Evolutionary conservation across 2,329 filamentous ascomycete genomes (phyloP).

Genomic region (Aureobasidium sp.): DNA sequence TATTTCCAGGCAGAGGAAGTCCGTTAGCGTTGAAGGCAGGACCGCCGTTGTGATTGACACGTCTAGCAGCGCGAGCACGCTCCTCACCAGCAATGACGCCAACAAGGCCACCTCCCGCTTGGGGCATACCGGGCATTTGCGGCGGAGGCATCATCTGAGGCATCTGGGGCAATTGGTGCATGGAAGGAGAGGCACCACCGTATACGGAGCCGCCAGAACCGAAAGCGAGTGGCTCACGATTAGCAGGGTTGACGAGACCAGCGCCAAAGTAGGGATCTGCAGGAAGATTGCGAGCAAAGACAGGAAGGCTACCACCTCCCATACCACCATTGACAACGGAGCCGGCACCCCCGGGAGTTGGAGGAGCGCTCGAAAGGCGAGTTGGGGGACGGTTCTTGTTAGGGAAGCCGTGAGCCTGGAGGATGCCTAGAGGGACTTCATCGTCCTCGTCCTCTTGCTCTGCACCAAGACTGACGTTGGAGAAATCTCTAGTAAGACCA

Average conservation of each 20-base stretch:
- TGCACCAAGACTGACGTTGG: slow-evolving; percentile 20
- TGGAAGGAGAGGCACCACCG: slow-evolving; percentile 24
- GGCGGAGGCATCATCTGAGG: slow-evolving; percentile 4
- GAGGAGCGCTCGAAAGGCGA: slow-evolving; percentile 50
- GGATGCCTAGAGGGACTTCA: slow-evolving; percentile 76
- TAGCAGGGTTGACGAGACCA: slow-evolving; percentile 62
- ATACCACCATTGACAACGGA: slow-evolving; percentile 41
- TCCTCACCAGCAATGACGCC: slow-evolving; percentile 85
- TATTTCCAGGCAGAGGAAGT: slow-evolving; percentile 27
- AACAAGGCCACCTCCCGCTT: slow-evolving; percentile 59
- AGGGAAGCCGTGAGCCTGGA: slow-evolving; percentile 84
- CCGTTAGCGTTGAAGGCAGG: slow-evolving; percentile 15
- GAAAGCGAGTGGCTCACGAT: slow-evolving; percentile 68
- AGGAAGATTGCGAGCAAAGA: slow-evolving; percentile 75
- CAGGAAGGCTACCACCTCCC: slow-evolving; percentile 52
- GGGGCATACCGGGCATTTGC: slow-evolving; percentile 13
- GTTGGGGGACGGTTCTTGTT: slow-evolving; percentile 68
- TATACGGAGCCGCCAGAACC: slow-evolving; percentile 30
- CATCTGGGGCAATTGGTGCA: neutral
- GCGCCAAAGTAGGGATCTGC: slow-evolving; percentile 80
- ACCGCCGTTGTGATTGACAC: slow-evolving; percentile 56
- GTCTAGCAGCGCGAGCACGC: slow-evolving; percentile 65
- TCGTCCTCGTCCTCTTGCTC: slow-evolving; percentile 67
- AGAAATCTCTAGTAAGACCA: slow-evolving; percentile 11
- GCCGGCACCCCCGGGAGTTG: slow-evolving; percentile 42